These are phyloP conservation scores for Triangularia setosa DNA, from an alignment of 2,329 filamentous ascomycete species.

Conservation along the genomic window DNA sequence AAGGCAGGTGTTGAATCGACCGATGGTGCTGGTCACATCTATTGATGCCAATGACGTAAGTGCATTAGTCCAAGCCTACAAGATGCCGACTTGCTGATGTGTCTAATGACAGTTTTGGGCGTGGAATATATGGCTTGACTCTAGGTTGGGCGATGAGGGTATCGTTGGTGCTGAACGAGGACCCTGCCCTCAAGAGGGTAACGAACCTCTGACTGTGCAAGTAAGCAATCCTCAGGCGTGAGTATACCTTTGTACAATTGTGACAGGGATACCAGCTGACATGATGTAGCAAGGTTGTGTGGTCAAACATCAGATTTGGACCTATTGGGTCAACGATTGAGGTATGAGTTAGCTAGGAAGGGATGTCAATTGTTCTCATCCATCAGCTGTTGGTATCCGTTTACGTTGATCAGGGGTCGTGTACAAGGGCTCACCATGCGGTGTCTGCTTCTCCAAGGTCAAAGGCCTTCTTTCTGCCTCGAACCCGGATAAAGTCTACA, in stretches of 20 bases:
- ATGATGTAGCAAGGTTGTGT: slow-evolving; percentile 11
- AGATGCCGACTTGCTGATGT: background rate
- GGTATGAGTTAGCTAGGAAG: too few relatives aligned
- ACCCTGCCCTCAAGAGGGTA: background rate
- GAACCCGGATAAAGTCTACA: too few relatives aligned
- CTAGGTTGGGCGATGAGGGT: background rate
- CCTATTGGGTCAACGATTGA: slow-evolving; percentile 11
- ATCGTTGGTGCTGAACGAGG: background rate
- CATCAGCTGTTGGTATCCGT: too few relatives aligned
- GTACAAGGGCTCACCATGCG: too few relatives aligned
- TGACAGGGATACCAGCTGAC: background rate
- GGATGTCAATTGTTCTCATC: too few relatives aligned
- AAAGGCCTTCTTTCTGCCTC: too few relatives aligned
- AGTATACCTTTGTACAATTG: background rate
- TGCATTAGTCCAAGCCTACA: background rate
- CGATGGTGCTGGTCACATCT: slow-evolving; percentile 61
- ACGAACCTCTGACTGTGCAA: background rate
- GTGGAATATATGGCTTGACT: background rate
- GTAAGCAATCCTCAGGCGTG: background rate
- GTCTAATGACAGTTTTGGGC: background rate
- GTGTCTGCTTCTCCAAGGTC: too few relatives aligned
- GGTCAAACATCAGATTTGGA: slow-evolving; percentile 16
- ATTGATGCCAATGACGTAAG: background rate
- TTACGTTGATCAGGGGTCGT: too few relatives aligned
- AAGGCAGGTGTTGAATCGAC: slow-evolving; percentile 45